Base-by-base conservation (phyloP, 208 protist species). In the Crithidia bombi region DNA sequence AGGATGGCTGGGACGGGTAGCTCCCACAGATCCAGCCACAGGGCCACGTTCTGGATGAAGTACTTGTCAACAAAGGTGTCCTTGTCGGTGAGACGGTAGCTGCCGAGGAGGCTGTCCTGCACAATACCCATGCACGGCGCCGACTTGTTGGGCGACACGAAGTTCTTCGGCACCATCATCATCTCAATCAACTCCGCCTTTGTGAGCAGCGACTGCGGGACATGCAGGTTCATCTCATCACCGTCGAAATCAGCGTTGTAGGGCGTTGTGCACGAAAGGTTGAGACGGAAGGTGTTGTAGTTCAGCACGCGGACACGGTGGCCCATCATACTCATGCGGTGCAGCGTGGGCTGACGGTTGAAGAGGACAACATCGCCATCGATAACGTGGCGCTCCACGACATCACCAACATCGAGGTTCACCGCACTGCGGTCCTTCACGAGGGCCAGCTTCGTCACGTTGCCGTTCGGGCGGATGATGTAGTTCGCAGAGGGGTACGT, bases 181-280 rank as follows among this genome's bases (percentile, higher is more conserved):
- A 99, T 90, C 70, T 99, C 95, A 47, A 97, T 89, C 35, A 99
- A 79, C 87, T 99, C 98, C 21, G 98, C 90, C 64, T 98, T 92
- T 11, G 98, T 98, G 64, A 99, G 82, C 26, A 99, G 64, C 21
- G 90, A 94, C 83, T 99, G 99, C 19, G 99, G 98, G 12, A 99
- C 96, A 83, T 99, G 99, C 58, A 99, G 72, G 84, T 99, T 99
- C 99, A 99, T 99, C 86, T 99, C 99, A 82, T 99, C 99, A 55
- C 99, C 99, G 86, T 99, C 99, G 73, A 99, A 99, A 82, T 99
- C 99, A 30, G 99, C 99, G 85, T 99, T 99, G 85, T 99, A 99
- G 49, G 99, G 99, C 35, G 98, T 98, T 0, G 98, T 99, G 59
- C 98, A 98, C 35, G 89, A 98, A 7, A 99, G 88, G 86, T 99